Evolutionary conservation across 495 filamentous ascomycete species (phyloP).

Genomic region (Cairneyella variabilis): DNA sequence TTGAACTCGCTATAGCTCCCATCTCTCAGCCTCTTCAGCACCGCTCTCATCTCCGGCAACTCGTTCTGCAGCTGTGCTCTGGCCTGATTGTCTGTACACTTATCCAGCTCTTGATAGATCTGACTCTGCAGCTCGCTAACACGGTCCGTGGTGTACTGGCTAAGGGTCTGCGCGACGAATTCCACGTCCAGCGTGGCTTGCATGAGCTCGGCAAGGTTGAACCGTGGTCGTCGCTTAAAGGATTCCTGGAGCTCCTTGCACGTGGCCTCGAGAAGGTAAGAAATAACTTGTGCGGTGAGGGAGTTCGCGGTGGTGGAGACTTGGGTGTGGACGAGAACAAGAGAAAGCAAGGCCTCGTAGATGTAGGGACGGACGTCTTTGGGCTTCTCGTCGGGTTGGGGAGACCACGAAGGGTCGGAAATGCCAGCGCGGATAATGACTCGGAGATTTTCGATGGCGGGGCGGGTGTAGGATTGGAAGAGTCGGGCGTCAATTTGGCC

Average conservation of each 20-base stretch:
- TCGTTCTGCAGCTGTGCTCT: slow-evolving; percentile 75
- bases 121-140: slow-evolving; percentile 74
- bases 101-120: slow-evolving; percentile 86
- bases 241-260: slow-evolving; percentile 65
- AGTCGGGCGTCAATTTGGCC: slow-evolving; percentile 82
- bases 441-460: slow-evolving; percentile 58
- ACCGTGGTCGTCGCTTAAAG: slow-evolving; percentile 62
- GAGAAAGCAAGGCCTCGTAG: slow-evolving; percentile 73
- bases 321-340: slow-evolving; percentile 89
- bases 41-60: slow-evolving; percentile 79
- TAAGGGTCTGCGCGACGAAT: slow-evolving; percentile 90
- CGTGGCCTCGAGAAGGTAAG: slow-evolving; percentile 73
- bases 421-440: slow-evolving; percentile 69
- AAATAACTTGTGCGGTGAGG: slow-evolving; percentile 70
- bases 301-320: slow-evolving; percentile 75
- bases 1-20: slow-evolving; percentile 81
- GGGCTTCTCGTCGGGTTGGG: slow-evolving; percentile 54
- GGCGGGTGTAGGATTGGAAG: slow-evolving; percentile 85
- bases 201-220: slow-evolving; percentile 78
- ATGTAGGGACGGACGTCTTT: slow-evolving; percentile 80
- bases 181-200: slow-evolving; percentile 97
- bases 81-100: slow-evolving; percentile 80
- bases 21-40: slow-evolving; percentile 79
- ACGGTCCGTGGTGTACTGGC: slow-evolving; percentile 79
- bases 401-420: slow-evolving; percentile 64